A percentile compares a stretch with the other conserved stretches of the same genome.
phyloP scores from a whole-genome alignment of 2,329 filamentous ascomycete species.

The Colletotrichum eremochloae region DNA sequence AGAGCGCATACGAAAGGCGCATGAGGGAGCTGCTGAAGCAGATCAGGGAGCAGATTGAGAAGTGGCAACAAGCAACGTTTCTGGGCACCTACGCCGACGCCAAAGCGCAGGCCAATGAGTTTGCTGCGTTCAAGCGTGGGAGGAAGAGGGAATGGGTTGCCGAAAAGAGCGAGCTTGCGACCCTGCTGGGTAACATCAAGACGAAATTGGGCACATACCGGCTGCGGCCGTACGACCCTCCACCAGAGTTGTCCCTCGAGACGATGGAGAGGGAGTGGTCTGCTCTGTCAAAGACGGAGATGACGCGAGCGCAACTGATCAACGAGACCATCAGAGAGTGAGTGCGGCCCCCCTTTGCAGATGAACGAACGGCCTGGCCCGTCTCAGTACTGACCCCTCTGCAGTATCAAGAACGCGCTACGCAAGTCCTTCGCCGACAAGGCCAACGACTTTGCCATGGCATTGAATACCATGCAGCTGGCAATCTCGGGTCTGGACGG shows the following conservation, averaged over 20 bases:
- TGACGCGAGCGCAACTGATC: conserved; percentile 90
- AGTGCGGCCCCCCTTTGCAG: conserved; percentile 49
- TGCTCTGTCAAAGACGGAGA: conserved; percentile 83
- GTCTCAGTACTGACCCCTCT: conserved; percentile 47
- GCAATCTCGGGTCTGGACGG: conserved; percentile 98
- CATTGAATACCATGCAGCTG: conserved; percentile 92
- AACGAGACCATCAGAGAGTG: conserved; percentile 98
- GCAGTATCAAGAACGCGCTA: conserved; percentile 92
- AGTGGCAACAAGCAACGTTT: conserved; percentile 86
- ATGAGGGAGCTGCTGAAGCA: conserved; percentile 85
- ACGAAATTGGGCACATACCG: conserved; percentile 97
- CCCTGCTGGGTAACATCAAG: conserved; percentile 96
- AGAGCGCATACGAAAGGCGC: conserved; percentile 92
- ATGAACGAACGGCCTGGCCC: conserved; percentile 49
- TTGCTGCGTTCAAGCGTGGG: conserved; percentile 90
- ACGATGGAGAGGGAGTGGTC: conserved; percentile 87
- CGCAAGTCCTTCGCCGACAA: conserved; percentile 96
- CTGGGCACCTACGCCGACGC: conserved; percentile 94
- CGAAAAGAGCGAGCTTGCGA: conserved; percentile 95
- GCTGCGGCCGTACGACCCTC: conserved; percentile 90
- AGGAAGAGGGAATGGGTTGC: conserved; percentile 96
- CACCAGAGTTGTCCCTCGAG: conserved; percentile 84
- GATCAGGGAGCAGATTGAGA: conserved; percentile 78
- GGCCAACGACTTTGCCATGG: conserved; percentile 96
- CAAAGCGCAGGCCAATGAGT: conserved; percentile 85